Evolutionary conservation across 192 early-diverging fungal species (phyloP).

Genomic region (Chytriomyces hyalinus): DNA sequence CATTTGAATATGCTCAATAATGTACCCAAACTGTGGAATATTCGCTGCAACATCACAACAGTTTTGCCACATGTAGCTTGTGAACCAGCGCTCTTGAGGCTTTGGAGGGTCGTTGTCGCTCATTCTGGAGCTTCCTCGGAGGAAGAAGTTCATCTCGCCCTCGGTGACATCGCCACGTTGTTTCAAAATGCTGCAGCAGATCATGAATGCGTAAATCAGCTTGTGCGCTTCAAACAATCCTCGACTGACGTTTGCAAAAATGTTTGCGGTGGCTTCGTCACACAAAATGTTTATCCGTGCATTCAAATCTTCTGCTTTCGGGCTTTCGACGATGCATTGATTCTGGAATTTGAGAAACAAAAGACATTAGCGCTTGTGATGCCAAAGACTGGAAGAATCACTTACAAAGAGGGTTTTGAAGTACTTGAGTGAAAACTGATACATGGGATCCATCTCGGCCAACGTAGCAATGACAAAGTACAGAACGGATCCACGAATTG

Average conservation of each 20-base stretch:
- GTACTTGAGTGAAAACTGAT: conserved; percentile 68
- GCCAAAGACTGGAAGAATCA: conserved; percentile 11
- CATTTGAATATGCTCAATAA: conserved; percentile 55
- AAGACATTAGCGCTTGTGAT: too few relatives aligned
- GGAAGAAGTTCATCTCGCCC: conserved; percentile 64
- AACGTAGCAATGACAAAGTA: conserved; percentile 68
- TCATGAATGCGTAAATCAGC: conserved; percentile 65
- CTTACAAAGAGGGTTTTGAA: conserved; percentile 63
- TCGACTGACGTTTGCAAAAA: conserved; percentile 64
- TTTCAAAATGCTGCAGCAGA: conserved; percentile 59
- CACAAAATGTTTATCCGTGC: conserved; percentile 58
- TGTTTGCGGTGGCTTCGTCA: conserved; percentile 55
- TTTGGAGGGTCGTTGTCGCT: conserved; percentile 47
- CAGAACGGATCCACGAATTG: conserved; percentile 63
- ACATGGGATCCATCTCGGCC: conserved; percentile 69
- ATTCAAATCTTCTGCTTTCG: conserved; percentile 52
- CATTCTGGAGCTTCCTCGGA: conserved; percentile 53
- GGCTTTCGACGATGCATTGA: conserved; percentile 55
- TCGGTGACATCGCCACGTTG: conserved; percentile 52
- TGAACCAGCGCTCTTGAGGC: conserved; percentile 55
- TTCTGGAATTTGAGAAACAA: conserved; percentile 10
- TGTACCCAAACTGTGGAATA: conserved; percentile 54
- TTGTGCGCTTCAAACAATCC: conserved; percentile 69
- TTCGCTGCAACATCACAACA: conserved; percentile 52
- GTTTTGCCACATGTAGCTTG: conserved; percentile 62